phyloP scores from a whole-genome alignment of 305 asterid species.

The Solanum chacoense region DNA sequence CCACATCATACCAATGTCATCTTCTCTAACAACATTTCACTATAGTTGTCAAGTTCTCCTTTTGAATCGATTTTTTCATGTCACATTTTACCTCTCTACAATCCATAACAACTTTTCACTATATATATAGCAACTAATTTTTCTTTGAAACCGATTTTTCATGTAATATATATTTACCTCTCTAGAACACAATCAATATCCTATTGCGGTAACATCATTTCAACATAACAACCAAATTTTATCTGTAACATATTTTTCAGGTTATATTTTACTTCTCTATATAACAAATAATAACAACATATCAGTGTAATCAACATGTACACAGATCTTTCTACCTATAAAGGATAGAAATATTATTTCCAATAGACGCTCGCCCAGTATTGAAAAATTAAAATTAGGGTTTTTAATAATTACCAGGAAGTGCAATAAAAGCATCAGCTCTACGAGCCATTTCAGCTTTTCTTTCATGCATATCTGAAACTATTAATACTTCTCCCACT shows the following conservation, averaged over 20 bases:
- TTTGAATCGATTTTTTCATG: not conserved
- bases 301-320: not conserved
- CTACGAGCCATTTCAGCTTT: slow-evolving; percentile 61
- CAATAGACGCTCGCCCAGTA: not conserved
- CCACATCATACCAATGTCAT: not conserved
- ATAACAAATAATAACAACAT: not conserved
- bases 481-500: slow-evolving; percentile 49
- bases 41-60: not conserved
- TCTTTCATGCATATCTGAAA: slow-evolving; percentile 62
- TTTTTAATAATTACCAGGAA: slow-evolving; percentile 27
- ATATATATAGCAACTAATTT: not conserved
- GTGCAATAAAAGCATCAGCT: slow-evolving; percentile 56
- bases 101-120: not conserved
- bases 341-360: not conserved
- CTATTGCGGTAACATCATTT: not conserved
- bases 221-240: not conserved
- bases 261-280: not conserved
- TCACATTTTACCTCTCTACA: not conserved
- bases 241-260: not conserved
- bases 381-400: not conserved
- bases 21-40: not conserved
- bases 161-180: not conserved
- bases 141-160: not conserved
- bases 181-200: not conserved
- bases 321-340: not conserved